These are phyloP conservation scores for Dujonia santamariae DNA, from an alignment of 1,139 yeast genomes.

Conservation along the genomic window DNA sequence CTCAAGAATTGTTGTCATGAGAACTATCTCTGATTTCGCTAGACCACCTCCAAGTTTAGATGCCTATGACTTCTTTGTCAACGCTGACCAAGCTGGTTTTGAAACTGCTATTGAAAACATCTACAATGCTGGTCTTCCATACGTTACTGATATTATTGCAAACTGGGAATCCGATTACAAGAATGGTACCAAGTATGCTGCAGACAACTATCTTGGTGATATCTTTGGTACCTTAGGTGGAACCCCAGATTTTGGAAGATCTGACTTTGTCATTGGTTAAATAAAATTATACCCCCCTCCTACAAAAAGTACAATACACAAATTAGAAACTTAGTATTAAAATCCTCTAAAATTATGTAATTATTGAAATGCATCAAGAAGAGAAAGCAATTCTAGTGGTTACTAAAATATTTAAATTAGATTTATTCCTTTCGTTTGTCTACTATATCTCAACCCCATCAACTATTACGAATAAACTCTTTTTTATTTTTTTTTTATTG, in stretches of 20 bases:
- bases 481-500: too few relatives aligned
- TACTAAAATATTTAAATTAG: background rate
- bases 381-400: background rate
- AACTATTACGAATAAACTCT: too few relatives aligned
- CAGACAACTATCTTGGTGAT: conserved; percentile 61
- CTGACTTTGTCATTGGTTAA: conserved; percentile 18
- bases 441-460: too few relatives aligned
- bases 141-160: conserved; percentile 48
- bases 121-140: conserved; percentile 53
- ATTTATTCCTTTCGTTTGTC: background rate
- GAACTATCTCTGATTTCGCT: conserved; percentile 63
- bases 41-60: conserved; percentile 50
- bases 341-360: background rate
- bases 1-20: conserved; percentile 56
- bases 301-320: background rate
- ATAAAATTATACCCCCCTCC: background rate
- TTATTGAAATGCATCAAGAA: background rate
- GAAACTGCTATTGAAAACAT: conserved; percentile 50
- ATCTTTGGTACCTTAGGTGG: conserved; percentile 51
- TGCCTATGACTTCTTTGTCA: conserved; percentile 50
- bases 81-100: conserved; percentile 52
- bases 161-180: conserved; percentile 52
- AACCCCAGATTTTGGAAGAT: conserved; percentile 26
- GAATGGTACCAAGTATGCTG: conserved; percentile 28
- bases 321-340: background rate